Base-by-base conservation (phyloP, 257 asterid species). In the Nicotiana attenuata region DNA sequence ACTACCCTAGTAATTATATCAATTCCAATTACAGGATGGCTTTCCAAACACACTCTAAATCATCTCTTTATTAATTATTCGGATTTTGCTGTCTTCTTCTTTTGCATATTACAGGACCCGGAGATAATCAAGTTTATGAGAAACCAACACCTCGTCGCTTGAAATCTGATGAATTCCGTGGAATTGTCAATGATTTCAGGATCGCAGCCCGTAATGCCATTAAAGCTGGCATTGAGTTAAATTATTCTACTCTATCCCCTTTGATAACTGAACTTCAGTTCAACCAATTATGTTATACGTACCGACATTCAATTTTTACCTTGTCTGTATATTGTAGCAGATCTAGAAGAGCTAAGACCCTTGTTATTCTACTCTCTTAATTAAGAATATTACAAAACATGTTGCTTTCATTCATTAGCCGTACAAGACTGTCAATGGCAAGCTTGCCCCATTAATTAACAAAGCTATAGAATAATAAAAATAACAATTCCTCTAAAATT, bases 161-260 rank as follows among this genome's bases (percentile, higher is more conserved):
- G 69, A 16, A 65, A 16, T n/a, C 56, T 57, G 63, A 79, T 38
- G 10, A 79, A 61, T 11, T 45, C 14, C 60, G 20, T 33, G 38
- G 73, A 73, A 41, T 79, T 35, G 15, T 79, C 16, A 35, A 79
- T 24, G 82, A 79, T 61, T 79, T 79, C 57, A 26, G 59, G 38
- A 50, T 63, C n/a, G 82, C 63, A 35, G 63, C 82, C 10, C 63
- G 76, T 17, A 79, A 79, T 5, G 63, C 82, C 2, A 79, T 61
- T 52, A 79, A 79, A 14, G 82, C 75, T 78, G 82, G 73, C 60
- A 33, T 31, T 31, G 33, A 31, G 33, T 31, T 31, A 31, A 31
- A 31, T 31, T 31, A 31, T 31, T 31, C 0, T 31, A 31, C 33
- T 31, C 33, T 0, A 31, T 31, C 33, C 33, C 31, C 33, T 31